phyloP scores from a whole-genome alignment of 805 yeast species.

The Saccharomycopsis fibuligera region DNA sequence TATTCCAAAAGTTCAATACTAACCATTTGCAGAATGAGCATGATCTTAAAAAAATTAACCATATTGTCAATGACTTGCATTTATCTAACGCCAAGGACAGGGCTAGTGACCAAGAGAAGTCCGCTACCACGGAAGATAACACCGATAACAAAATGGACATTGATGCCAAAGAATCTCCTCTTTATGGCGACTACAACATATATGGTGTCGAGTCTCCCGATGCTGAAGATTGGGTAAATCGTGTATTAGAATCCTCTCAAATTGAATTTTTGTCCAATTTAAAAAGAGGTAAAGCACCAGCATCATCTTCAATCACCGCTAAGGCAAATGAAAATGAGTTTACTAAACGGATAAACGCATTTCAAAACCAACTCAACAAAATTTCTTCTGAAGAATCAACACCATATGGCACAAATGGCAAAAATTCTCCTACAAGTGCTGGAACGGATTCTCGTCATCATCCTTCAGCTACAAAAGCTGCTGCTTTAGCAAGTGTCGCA shows the following conservation, averaged over 20 bases:
- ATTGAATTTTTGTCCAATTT: constrained; percentile 16
- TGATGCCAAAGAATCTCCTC: constrained; percentile 1
- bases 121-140: neutral
- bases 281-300: constrained; percentile 1
- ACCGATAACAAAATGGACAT: constrained; percentile 4
- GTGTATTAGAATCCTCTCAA: constrained; percentile 19
- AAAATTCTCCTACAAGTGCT: constrained; percentile 1
- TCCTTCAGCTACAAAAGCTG: too few relatives aligned
- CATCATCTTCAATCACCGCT: neutral
- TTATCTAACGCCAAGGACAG: neutral
- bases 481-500: too few relatives aligned
- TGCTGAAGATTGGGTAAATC: constrained; percentile 21
- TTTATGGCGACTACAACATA: constrained; percentile 21
- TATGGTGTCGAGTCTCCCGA: constrained; percentile 21
- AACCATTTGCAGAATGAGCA: neutral
- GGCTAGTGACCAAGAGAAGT: too few relatives aligned
- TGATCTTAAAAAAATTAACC: constrained; percentile 5
- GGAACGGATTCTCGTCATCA: too few relatives aligned
- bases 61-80: constrained; percentile 1
- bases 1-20: too few relatives aligned
- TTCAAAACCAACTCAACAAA: constrained; percentile 14
- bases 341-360: constrained; percentile 4
- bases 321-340: neutral
- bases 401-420: neutral
- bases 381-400: constrained; percentile 10